These are phyloP conservation scores for Entomortierella chlamydospora DNA, from an alignment of 192 early-diverging fungal genomes.

Conservation along the genomic window DNA sequence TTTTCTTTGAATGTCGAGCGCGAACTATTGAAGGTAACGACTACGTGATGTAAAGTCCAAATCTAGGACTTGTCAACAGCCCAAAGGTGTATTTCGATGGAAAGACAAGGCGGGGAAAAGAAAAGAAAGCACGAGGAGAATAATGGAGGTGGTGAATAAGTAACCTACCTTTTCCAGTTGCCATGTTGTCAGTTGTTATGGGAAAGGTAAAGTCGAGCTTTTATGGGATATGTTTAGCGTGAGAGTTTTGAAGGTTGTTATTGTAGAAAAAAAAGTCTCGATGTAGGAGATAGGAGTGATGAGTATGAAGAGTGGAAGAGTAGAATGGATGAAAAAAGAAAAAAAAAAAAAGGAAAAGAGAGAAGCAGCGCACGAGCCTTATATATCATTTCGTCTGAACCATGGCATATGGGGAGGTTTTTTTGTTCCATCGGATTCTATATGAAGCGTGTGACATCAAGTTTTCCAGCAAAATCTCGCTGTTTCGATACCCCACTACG, in stretches of 20 bases:
- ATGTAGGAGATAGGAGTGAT: neutral
- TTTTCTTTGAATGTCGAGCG: no score
- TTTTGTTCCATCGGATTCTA: constrained; percentile 1
- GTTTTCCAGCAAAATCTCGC: constrained; percentile 3
- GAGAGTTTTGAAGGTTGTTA: no score
- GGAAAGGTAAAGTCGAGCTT: neutral
- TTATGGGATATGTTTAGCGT: neutral
- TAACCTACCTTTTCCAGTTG: constrained; percentile 27
- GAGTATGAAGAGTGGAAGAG: neutral
- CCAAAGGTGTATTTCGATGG: no score
- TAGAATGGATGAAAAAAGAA: neutral
- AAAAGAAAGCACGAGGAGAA: neutral
- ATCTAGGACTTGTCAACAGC: no score
- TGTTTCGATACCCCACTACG: neutral
- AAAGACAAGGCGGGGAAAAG: no score
- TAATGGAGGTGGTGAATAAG: neutral
- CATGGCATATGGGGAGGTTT: neutral
- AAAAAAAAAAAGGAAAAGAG: constrained; percentile 1
- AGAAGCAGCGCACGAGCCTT: neutral
- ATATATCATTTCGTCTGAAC: neutral
- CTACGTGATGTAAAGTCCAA: no score
- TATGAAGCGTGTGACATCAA: neutral
- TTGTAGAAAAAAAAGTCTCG: neutral
- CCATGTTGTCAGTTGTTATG: neutral
- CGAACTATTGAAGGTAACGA: no score